Base-by-base conservation (phyloP, 768 basidiomycete genomes). In the Cystobasidium onofrii region DNA sequence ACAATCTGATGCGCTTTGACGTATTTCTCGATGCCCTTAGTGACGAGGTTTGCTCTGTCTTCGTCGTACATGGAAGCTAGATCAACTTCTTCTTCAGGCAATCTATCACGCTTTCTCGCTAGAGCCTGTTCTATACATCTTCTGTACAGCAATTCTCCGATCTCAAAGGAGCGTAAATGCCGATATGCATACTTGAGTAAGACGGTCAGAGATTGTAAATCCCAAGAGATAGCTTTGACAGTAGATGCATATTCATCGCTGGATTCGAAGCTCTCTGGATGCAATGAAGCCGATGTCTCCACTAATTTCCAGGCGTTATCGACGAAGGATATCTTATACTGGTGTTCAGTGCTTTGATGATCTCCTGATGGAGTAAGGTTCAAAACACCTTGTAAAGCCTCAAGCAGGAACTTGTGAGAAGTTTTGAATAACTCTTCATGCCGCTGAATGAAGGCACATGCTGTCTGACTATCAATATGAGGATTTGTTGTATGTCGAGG, bases 171-270 rank as follows among this genome's bases (percentile, higher is more conserved):
- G 7, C 23, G 57, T n/a, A 61, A 39, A 39, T 61, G 57, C 25
- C 31, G 31, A 39, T 61, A 61, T 23, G 57, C 57, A 61, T 61
- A 61, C n/a, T 61, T 61, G 25, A 61, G 57, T 25, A 61, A 39
- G 23, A 61, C 57, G 25, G 13, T 15, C 4, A 61, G 57, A 61
- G 57, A 31, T 33, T 39, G 31, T 13, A 39, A 4, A 29, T 61
- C 57, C 17, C 57, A 3, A 23, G 31, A 61, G 17, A 61, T 61
- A 39, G 31, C 29, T n/a, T 61, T 39, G 57, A 39, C 17, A 15
- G n/a, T n/a, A n/a, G n/a, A n/a, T n/a, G n/a, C n/a, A n/a, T n/a
- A n/a, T n/a, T n/a, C n/a, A n/a, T n/a, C n/a, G n/a, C n/a, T n/a
- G n/a, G n/a, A n/a, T n/a, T n/a, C n/a, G n/a, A n/a, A n/a, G n/a